These are phyloP conservation scores for Aspergillus costaricaensis DNA, from an alignment of 2,329 filamentous ascomycete genomes.

Conservation along the genomic window DNA sequence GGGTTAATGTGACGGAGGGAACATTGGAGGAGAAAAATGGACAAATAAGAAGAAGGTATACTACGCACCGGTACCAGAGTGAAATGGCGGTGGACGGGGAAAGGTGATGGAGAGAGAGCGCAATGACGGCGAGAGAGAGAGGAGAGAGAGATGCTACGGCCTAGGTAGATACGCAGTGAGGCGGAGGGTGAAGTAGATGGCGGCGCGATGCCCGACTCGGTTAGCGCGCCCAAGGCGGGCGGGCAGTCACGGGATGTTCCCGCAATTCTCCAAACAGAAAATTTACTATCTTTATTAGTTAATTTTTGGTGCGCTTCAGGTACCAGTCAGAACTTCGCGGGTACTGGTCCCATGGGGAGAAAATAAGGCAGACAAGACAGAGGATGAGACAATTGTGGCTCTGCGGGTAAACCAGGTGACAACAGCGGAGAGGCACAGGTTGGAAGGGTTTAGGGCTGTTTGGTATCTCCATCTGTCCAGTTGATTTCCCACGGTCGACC, in stretches of 20 bases:
- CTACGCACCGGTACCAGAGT: constrained; percentile 21
- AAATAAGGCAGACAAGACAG: no score
- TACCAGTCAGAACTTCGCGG: no score
- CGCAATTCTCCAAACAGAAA: constrained; percentile 1
- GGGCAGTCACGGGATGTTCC: constrained; percentile 33
- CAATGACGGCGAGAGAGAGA: constrained; percentile 14
- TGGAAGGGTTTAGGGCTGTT: constrained; percentile 1
- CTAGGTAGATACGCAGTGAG: constrained; percentile 25
- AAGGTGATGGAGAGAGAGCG: not conserved
- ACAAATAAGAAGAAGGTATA: constrained; percentile 17
- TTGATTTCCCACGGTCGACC: not conserved
- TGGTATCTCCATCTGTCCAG: not conserved
- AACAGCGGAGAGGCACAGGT: constrained; percentile 6
- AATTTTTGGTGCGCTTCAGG: no score
- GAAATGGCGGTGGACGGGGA: constrained; percentile 25
- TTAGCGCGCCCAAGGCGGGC: constrained; percentile 23
- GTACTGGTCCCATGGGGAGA: no score
- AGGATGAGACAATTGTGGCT: not conserved
- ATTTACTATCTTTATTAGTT: not conserved
- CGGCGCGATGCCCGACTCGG: constrained; percentile 25
- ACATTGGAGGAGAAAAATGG: constrained; percentile 7
- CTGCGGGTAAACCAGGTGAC: constrained; percentile 1
- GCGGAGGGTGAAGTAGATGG: constrained; percentile 28
- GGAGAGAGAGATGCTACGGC: constrained; percentile 15
- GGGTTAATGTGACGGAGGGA: constrained; percentile 17